Evolutionary conservation across 768 basidiomycete genomes (phyloP).

Genomic region (Clitopilus hobsonii): DNA sequence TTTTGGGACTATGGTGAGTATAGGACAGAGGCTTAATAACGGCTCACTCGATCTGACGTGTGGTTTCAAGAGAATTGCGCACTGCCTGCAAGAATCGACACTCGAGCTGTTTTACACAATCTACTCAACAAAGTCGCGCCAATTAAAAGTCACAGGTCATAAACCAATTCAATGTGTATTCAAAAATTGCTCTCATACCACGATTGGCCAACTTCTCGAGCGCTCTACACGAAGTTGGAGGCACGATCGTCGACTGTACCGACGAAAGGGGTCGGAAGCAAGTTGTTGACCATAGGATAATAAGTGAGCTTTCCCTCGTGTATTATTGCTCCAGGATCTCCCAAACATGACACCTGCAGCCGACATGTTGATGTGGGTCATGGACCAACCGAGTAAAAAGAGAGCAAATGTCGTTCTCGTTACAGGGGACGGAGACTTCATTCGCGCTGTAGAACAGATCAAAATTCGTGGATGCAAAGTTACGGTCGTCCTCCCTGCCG

Average conservation of each 20-base stretch:
- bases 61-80: neutral
- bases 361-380: neutral
- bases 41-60: neutral
- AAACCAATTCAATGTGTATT: neutral
- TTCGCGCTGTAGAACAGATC: neutral
- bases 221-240: neutral
- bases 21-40: neutral
- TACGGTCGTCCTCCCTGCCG: neutral
- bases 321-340: too few species aligned
- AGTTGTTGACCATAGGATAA: neutral
- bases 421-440: neutral
- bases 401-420: neutral
- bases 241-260: neutral
- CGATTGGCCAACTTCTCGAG: neutral
- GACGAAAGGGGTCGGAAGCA: neutral
- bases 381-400: neutral
- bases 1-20: neutral
- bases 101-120: too few species aligned
- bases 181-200: neutral
- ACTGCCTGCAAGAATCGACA: neutral
- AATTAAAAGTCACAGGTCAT: too few species aligned
- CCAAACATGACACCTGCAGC: neutral
- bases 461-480: neutral
- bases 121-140: too few species aligned
- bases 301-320: neutral